phyloP scores from a whole-genome alignment of 441 rosid species.

The Melianthus villosus region DNA sequence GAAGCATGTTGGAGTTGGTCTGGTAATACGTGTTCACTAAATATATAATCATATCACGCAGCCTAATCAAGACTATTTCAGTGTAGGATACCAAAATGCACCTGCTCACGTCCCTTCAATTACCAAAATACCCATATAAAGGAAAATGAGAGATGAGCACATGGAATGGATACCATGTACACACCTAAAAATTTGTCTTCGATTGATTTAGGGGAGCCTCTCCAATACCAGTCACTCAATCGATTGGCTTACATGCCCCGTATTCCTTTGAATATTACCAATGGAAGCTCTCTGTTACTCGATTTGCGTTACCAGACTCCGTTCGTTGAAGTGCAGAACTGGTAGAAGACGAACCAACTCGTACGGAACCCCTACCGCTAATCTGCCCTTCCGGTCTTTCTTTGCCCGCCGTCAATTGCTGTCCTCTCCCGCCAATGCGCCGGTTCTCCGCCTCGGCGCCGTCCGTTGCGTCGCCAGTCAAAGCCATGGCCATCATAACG shows the following conservation, averaged over 20 bases:
- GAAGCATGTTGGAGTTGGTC: too few species aligned
- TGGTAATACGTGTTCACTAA: too few species aligned
- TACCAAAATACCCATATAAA: too few species aligned
- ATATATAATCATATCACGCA: too few species aligned
- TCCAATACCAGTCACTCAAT: too few species aligned
- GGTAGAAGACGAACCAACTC: conserved; percentile 23
- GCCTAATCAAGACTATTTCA: too few species aligned
- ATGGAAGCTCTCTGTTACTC: conserved; percentile 29
- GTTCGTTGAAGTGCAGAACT: conserved; percentile 14
- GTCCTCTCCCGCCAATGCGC: conserved; percentile 11
- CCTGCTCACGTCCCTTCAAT: too few species aligned
- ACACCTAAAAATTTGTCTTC: background rate
- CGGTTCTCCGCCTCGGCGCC: conserved; percentile 11
- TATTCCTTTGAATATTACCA: too few species aligned
- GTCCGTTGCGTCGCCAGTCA: conserved; percentile 16
- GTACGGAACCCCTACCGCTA: conserved; percentile 8
- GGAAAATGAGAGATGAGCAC: conserved; percentile 13
- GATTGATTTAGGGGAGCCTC: too few species aligned
- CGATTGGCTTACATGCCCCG: too few species aligned
- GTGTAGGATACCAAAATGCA: too few species aligned
- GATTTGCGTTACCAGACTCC: conserved; percentile 18
- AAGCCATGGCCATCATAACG: conserved; percentile 16
- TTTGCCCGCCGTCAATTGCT: conserved; percentile 10
- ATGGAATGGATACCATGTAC: conserved; percentile 11
- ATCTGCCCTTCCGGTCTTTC: conserved; percentile 5